Evolutionary conservation across 441 rosid species (phyloP).

Genomic region (Pelargonium hybrid): DNA sequence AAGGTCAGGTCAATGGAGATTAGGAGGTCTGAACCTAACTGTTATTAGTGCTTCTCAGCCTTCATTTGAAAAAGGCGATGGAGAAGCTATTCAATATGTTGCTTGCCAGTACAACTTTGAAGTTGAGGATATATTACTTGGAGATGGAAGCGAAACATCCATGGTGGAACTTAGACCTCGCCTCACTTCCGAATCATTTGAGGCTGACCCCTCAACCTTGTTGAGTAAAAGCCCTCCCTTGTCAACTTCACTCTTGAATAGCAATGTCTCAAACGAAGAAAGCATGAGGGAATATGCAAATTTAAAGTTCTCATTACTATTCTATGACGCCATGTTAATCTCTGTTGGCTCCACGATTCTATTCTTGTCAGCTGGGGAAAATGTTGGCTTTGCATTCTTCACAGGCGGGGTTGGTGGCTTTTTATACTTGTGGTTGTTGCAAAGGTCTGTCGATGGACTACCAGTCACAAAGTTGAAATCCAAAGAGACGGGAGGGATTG

Average conservation of each 20-base stretch:
- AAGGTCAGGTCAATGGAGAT: conserved; percentile 82
- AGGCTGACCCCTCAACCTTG: conserved; percentile 22
- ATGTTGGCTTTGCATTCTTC: conserved; percentile 52
- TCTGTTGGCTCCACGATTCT: conserved; percentile 33
- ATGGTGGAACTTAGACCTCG: conserved; percentile 63
- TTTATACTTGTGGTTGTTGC: conserved; percentile 51
- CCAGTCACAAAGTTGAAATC: conserved; percentile 33
- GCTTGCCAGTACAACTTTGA: conserved; percentile 48
- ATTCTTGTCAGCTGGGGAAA: conserved; percentile 35
- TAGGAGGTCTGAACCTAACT: conserved; percentile 42
- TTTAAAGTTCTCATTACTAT: conserved; percentile 62
- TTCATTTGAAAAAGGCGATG: conserved; percentile 19
- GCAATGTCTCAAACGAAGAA: conserved; percentile 38
- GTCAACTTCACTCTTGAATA: conserved; percentile 21
- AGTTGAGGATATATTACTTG: conserved; percentile 54
- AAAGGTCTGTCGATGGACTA: conserved; percentile 61
- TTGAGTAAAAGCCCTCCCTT: conserved; percentile 19
- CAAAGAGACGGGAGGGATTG: conserved; percentile 16
- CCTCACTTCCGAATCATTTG: conserved; percentile 31
- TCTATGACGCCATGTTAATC: conserved; percentile 54
- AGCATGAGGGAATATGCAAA: conserved; percentile 77
- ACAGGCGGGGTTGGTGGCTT: conserved; percentile 62
- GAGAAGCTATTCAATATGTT: conserved; percentile 14
- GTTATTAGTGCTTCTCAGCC: conserved; percentile 26
- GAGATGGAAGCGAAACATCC: conserved; percentile 47